These are phyloP conservation scores for Fusarium succisae DNA, from an alignment of 2,329 filamentous ascomycete genomes.

Conservation along the genomic window DNA sequence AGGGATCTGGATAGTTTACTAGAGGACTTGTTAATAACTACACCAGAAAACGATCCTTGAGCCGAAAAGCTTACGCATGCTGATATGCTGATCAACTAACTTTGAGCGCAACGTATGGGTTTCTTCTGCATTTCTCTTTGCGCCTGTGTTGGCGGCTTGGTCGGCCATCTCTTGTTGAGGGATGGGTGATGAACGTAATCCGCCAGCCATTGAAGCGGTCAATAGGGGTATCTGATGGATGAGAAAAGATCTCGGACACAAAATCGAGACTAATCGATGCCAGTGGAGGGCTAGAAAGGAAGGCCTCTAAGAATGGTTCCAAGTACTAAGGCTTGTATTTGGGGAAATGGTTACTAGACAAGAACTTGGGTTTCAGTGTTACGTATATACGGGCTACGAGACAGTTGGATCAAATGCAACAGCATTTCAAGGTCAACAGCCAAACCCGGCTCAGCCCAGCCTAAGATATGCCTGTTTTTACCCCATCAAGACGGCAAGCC, in stretches of 20 bases:
- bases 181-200: slow-evolving; percentile 27
- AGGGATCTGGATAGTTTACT: slow-evolving; percentile 56
- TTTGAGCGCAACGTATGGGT: slow-evolving; percentile 49
- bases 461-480: slow-evolving; percentile 4
- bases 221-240: neutral
- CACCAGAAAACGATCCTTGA: neutral
- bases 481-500: slow-evolving; percentile 38
- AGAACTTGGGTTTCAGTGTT: slow-evolving; percentile 18
- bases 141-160: slow-evolving; percentile 39
- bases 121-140: slow-evolving; percentile 56
- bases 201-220: slow-evolving; percentile 29
- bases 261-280: neutral
- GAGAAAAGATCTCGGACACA: neutral
- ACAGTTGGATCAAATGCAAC: neutral
- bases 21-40: slow-evolving; percentile 15
- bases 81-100: slow-evolving; percentile 58
- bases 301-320: neutral
- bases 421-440: neutral
- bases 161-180: slow-evolving; percentile 37
- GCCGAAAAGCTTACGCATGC: slow-evolving; percentile 51
- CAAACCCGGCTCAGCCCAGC: slow-evolving; percentile 12
- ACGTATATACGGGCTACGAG: neutral
- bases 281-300: neutral
- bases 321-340: neutral
- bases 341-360: slow-evolving; percentile 2